phyloP scores from a whole-genome alignment of 208 protist genomes.

The Naegleria lovaniensis region DNA sequence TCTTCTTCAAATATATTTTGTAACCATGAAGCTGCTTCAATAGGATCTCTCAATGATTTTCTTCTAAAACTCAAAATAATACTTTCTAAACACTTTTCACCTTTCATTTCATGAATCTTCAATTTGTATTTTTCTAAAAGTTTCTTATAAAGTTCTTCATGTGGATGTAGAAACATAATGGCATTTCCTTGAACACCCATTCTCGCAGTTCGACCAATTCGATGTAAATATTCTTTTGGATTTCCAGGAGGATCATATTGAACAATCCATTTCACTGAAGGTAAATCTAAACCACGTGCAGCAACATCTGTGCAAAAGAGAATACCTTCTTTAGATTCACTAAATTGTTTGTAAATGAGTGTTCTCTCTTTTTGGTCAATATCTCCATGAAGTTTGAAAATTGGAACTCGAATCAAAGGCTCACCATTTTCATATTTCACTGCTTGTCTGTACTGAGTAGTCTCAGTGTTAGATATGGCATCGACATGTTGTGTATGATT shows the following conservation, averaged over 20 bases:
- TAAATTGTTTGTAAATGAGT: slow-evolving; percentile 54
- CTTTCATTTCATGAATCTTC: slow-evolving; percentile 53
- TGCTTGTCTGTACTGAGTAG: neutral
- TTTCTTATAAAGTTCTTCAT: slow-evolving; percentile 73
- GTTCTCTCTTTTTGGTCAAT: slow-evolving; percentile 59
- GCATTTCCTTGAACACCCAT: slow-evolving; percentile 78
- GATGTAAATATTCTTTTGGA: slow-evolving; percentile 89
- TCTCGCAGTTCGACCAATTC: slow-evolving; percentile 89
- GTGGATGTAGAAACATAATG: slow-evolving; percentile 79
- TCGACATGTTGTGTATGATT: no score
- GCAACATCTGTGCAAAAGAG: slow-evolving; percentile 74
- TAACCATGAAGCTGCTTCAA: neutral
- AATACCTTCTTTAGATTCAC: slow-evolving; percentile 41
- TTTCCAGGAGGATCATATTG: slow-evolving; percentile 94
- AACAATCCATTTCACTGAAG: slow-evolving; percentile 73
- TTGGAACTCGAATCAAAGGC: neutral
- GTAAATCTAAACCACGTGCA: slow-evolving; percentile 52
- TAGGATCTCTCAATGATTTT: neutral
- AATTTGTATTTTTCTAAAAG: slow-evolving; percentile 74
- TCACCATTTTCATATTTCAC: neutral
- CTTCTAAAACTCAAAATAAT: neutral
- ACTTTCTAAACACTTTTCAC: neutral
- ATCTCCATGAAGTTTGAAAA: slow-evolving; percentile 65
- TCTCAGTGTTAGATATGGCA: no score
- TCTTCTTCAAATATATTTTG: slow-evolving; percentile 2